phyloP scores from a whole-genome alignment of 2,329 filamentous ascomycete species.

The Paecilomyces dactylethromorphus region DNA sequence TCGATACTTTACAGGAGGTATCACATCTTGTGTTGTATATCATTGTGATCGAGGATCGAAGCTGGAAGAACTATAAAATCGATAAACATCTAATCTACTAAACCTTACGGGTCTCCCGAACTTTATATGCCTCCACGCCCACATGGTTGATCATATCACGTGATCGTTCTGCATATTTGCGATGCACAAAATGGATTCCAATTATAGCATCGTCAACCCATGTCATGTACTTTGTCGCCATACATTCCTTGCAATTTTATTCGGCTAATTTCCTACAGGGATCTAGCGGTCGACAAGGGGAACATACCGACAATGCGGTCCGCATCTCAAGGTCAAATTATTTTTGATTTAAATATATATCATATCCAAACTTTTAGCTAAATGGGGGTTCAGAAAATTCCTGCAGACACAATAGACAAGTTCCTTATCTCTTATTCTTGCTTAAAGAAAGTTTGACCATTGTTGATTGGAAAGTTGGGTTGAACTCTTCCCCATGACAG shows the following conservation, averaged over 20 bases:
- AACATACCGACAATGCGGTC: neutral
- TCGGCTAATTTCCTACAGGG: neutral
- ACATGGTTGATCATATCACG: no score
- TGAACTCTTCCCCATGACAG: neutral
- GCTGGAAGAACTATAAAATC: neutral
- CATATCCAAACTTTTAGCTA: neutral
- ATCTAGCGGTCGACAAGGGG: neutral
- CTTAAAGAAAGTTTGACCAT: neutral
- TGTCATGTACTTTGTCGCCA: neutral
- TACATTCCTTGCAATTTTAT: neutral
- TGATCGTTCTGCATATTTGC: no score
- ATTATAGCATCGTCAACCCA: neutral
- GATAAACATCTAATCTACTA: neutral
- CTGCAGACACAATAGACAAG: neutral
- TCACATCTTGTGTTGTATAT: neutral
- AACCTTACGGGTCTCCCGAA: neutral
- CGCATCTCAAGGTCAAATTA: neutral
- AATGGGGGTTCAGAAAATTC: neutral
- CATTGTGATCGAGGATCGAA: neutral
- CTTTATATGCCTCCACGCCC: no score
- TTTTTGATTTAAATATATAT: neutral
- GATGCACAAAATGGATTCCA: no score
- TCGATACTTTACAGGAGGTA: neutral
- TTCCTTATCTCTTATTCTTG: neutral
- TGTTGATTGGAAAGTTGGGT: neutral